Evolutionary conservation across 2,329 filamentous ascomycete genomes (phyloP).

Genomic region (Aspergillus thermomutatus): DNA sequence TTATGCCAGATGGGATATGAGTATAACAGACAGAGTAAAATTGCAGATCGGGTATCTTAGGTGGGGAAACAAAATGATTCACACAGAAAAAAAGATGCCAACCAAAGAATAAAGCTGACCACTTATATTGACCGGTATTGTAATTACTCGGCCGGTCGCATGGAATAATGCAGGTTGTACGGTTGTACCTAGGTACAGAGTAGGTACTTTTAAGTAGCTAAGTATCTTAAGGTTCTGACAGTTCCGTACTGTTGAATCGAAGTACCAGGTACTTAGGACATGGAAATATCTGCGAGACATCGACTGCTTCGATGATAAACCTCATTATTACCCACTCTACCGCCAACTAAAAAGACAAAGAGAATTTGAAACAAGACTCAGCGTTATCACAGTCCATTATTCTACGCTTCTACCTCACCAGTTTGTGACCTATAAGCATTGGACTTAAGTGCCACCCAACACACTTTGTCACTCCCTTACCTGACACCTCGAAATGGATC

Average conservation of each 20-base stretch:
- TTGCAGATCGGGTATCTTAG: conserved; percentile 9
- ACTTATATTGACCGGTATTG: not conserved
- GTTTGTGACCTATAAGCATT: not conserved
- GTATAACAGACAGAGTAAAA: not conserved
- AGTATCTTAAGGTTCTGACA: conserved; percentile 3
- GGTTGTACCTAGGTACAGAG: not conserved
- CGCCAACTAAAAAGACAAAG: not conserved
- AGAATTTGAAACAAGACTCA: not conserved
- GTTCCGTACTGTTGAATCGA: not conserved
- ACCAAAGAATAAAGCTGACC: not conserved
- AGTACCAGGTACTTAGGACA: not conserved
- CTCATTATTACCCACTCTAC: not conserved
- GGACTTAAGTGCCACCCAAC: not conserved
- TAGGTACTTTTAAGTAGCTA: not conserved
- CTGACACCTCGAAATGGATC: not conserved
- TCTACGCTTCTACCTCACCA: not conserved
- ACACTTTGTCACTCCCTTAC: not conserved
- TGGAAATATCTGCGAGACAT: not conserved
- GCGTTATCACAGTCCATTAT: not conserved
- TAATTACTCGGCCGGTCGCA: not conserved
- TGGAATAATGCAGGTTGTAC: too few relatives aligned
- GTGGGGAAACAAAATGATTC: conserved; percentile 11
- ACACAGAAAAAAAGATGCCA: conserved; percentile 5
- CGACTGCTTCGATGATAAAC: not conserved
- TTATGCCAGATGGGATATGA: not conserved